Evolutionary conservation across 129 eudicot species (phyloP), one percentile per base, ranked within the genome.

Genomic region (Helianthus tuberosus): DNA sequence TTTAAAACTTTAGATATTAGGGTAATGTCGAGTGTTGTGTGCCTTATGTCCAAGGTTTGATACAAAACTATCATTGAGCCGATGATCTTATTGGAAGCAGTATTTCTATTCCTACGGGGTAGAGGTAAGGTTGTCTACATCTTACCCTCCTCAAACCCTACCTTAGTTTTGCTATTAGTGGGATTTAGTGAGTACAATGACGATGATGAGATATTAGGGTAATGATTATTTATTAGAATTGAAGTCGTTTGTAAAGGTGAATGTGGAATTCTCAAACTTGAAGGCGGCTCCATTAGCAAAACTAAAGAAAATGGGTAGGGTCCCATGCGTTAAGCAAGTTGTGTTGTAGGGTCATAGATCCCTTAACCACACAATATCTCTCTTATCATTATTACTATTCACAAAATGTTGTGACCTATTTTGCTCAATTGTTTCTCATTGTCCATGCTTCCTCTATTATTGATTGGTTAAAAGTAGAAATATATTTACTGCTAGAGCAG

Each of bases 281-380:
- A 77, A 84, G 77, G 82, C 66, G 77, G 77, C 81, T 60, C 62
- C 74, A 62, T 69, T 25, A 25, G 13, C 53, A 61, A 36, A 50
- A 60, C 50, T 49, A 6, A 74, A 59, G 71, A 75, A 75, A 41
- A 54, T 49, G 69, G 75, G 75, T 74, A 66, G 80, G 76, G 72
- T 32, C 76, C 71, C 71, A 72, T 55, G 50, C 25, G 58, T 29
- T 16, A 51, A 80, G 63, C 80, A 75, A 80, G 54, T 80, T 80
- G 84, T 62, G 52, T 69, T 61, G 76, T 62, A 60, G 80, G 70
- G 84, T 61, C 58, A 74, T 8, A 29, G 17, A 39, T 55, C 29
- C 75, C 66, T 49, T 63, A 43, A 78, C 55, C 66, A 70, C 52
- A 2, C 57, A 60, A 73, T 53, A n/a, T 60, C 64, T 51, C 46